Evolutionary conservation across 352 stramenopile species (phyloP).

Genomic region (Phytophthora hibernalis): DNA sequence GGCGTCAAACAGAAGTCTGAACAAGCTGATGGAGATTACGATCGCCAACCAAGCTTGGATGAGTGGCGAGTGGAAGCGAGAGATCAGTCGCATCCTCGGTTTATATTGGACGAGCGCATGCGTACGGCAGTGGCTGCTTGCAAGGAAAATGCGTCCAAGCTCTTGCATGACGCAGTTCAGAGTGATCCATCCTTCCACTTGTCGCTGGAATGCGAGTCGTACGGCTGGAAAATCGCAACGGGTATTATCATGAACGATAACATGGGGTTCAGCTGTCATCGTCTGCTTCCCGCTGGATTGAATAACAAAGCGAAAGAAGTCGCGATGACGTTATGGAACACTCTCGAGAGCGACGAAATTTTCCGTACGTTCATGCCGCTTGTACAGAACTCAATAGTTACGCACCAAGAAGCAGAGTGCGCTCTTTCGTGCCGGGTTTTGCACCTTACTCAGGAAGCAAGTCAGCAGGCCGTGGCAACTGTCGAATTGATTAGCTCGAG

Average conservation of each 20-base stretch:
- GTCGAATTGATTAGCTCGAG: constrained; percentile 48
- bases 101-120: constrained; percentile 48
- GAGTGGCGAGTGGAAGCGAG: constrained; percentile 32
- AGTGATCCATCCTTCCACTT: constrained; percentile 36
- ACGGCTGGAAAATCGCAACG: constrained; percentile 58
- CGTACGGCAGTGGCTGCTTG: constrained; percentile 30
- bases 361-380: constrained; percentile 65
- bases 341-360: constrained; percentile 65
- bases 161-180: constrained; percentile 40
- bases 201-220: constrained; percentile 42
- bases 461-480: constrained; percentile 46
- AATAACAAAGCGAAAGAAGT: constrained; percentile 35
- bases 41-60: constrained; percentile 14
- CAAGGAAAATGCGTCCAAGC: constrained; percentile 39
- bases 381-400: constrained; percentile 54
- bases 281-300: constrained; percentile 29
- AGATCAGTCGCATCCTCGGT: constrained; percentile 28
- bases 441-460: constrained; percentile 33
- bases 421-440: constrained; percentile 49
- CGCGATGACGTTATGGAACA: constrained; percentile 56
- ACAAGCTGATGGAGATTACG: neutral
- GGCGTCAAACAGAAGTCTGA: constrained; percentile 3
- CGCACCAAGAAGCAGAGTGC: constrained; percentile 36
- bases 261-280: constrained; percentile 56
- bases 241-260: constrained; percentile 44